Conservation (phyloP, 2,329 filamentous ascomycete genomes). For the Trichoderma simmonsii region DNA sequence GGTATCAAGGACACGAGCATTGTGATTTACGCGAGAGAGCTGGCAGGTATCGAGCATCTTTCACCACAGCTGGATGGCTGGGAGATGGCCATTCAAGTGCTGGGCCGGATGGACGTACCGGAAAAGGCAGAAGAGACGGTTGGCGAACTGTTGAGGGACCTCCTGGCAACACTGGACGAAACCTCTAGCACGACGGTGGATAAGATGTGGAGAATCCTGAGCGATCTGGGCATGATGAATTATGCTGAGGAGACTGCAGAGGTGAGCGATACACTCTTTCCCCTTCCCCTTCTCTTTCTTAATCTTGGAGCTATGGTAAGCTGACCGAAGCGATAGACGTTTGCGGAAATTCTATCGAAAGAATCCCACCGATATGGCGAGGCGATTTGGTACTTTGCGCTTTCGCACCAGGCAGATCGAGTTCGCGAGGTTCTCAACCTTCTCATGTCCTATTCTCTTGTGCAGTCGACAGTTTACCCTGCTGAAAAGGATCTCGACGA, state of each 20-base stretch:
- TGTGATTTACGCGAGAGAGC: slow-evolving; percentile 67
- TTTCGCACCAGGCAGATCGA: slow-evolving; percentile 74
- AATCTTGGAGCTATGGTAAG: neutral
- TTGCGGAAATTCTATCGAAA: slow-evolving; percentile 72
- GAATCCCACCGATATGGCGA: slow-evolving; percentile 77
- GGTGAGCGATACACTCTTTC: slow-evolving; percentile 49
- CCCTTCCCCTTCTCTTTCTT: neutral
- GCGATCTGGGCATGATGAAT: slow-evolving; percentile 71
- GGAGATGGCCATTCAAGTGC: slow-evolving; percentile 81
- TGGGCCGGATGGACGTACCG: slow-evolving; percentile 75
- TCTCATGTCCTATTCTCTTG: slow-evolving; percentile 80
- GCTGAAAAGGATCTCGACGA: slow-evolving; percentile 68
- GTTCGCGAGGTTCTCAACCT: slow-evolving; percentile 83
- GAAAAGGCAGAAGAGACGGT: slow-evolving; percentile 71
- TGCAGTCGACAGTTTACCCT: slow-evolving; percentile 81
- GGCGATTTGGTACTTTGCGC: slow-evolving; percentile 85
- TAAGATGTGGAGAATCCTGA: slow-evolving; percentile 75
- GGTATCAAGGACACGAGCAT: slow-evolving; percentile 78
- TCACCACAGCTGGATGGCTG: slow-evolving; percentile 65
- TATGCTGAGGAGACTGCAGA: slow-evolving; percentile 81
- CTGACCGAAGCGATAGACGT: slow-evolving; percentile 57
- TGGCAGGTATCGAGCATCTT: slow-evolving; percentile 56
- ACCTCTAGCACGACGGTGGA: slow-evolving; percentile 71
- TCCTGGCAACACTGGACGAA: slow-evolving; percentile 60
- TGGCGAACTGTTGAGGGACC: slow-evolving; percentile 64